Base-by-base conservation (phyloP, 805 yeast genomes). In the Candida chauliodis region DNA sequence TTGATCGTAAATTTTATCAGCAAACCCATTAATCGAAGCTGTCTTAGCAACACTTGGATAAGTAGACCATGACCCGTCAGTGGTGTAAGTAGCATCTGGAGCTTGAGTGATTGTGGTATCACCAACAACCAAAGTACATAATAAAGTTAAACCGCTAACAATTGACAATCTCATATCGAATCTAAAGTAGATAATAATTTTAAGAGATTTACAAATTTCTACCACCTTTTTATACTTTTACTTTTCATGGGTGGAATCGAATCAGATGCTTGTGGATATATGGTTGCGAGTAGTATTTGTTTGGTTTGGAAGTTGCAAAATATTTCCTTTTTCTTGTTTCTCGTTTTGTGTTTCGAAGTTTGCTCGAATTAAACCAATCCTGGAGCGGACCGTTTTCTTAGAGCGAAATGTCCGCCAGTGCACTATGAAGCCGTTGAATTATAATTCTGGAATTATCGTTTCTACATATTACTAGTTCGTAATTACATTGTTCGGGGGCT, bases 21-120 rank as follows among this genome's bases (percentile, higher is more conserved):
- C 40, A 36, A 36, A 72, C 0, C 77, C 77, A 44, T 72, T 72
- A 37, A 70, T 59, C 21, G 66, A 48, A 21, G 76, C 76, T 15
- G 75, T 67, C 42, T 71, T 52, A 11, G 75, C 68, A 19, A 72
- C 76, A 9, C 50, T 44, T 13, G 77, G 77, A 47, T 40, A 40
- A n/a, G 31, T 22, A 15, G 43, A n/a, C 35, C 35, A 31, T 20
- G 33, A n/a, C 20, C 22, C 25, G 22, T 25, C 35, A 15, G 34
- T 31, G n/a, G 29, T 11, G 11, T 13, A 8, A 15, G 34, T 31
- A 9, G 30, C 21, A 15, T 3, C 33, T 14, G 34, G 28, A 8
- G 40, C 28, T 16, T 7, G 10, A 7, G 40, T 31, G n/a, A 22
- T 18, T 9, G 38, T 22, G 6, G 15, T 29, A n/a, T 28, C 30